phyloP scores from a whole-genome alignment of 768 basidiomycete species.

The Suillus ampliporus region DNA sequence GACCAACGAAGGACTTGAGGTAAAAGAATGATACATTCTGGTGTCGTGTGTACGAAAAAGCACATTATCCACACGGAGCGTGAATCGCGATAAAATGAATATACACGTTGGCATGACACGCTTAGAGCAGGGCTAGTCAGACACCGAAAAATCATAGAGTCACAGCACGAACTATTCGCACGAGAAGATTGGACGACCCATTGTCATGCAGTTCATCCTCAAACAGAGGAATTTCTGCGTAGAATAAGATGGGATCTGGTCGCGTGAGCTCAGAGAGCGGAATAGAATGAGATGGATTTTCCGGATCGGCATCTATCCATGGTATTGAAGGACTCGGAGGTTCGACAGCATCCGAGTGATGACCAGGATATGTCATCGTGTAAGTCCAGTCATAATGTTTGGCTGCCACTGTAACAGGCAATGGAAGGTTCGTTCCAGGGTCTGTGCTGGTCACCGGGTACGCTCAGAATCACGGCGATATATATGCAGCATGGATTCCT shows the following conservation, averaged over 20 bases:
- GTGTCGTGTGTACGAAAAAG: conserved; percentile 92
- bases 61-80: conserved; percentile 93
- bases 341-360: conserved; percentile 30
- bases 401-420: conserved; percentile 73
- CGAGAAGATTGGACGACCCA: conserved; percentile 82
- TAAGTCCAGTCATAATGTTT: conserved; percentile 99
- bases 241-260: conserved; percentile 97
- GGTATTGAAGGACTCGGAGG: conserved; percentile 24
- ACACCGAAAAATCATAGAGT: not conserved
- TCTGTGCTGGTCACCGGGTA: conserved; percentile 63
- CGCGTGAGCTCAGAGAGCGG: conserved; percentile 85
- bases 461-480: conserved; percentile 30
- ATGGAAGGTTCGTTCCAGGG: conserved; percentile 63
- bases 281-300: conserved; percentile 66
- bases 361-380: conserved; percentile 85
- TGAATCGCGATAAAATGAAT: conserved; percentile 89
- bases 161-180: conserved; percentile 76
- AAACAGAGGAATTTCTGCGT: conserved; percentile 92
- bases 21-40: conserved; percentile 86
- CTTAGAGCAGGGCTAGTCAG: conserved; percentile 44
- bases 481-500: conserved; percentile 8
- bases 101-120: conserved; percentile 97
- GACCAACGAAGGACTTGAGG: conserved; percentile 60
- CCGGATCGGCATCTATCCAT: conserved; percentile 64
- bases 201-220: conserved; percentile 99